phyloP scores from a whole-genome alignment of 805 yeast species.

The Starmerella apis region DNA sequence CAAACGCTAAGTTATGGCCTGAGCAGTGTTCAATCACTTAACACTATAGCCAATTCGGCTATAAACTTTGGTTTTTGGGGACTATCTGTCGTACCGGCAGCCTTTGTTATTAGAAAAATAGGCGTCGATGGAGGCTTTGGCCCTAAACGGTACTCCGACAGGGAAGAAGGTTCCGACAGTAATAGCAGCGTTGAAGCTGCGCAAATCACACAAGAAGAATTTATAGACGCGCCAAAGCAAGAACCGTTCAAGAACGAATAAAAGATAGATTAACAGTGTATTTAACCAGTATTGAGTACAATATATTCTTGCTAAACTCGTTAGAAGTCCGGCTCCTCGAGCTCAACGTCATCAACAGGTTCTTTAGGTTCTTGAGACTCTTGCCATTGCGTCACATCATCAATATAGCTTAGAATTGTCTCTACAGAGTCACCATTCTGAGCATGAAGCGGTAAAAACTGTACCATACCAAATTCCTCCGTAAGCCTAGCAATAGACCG shows the following conservation, averaged over 20 bases:
- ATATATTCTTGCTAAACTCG: background rate
- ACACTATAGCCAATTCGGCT: slow-evolving; percentile 18
- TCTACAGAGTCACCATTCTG: slow-evolving; percentile 65
- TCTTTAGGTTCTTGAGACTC: slow-evolving; percentile 96
- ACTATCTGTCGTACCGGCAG: background rate
- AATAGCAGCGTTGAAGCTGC: no score
- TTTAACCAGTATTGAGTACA: background rate
- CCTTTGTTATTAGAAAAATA: slow-evolving; percentile 4
- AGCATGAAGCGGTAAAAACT: slow-evolving; percentile 80
- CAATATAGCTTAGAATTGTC: slow-evolving; percentile 80
- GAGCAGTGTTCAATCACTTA: slow-evolving; percentile 12
- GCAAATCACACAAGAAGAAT: no score
- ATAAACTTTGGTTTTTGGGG: slow-evolving; percentile 21
- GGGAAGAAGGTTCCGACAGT: no score
- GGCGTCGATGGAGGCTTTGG: slow-evolving; percentile 10
- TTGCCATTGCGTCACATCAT: slow-evolving; percentile 96
- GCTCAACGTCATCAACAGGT: slow-evolving; percentile 49
- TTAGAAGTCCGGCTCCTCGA: slow-evolving; percentile 19
- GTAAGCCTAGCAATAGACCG: slow-evolving; percentile 77
- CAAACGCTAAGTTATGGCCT: slow-evolving; percentile 17
- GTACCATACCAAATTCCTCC: slow-evolving; percentile 98
- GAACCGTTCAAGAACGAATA: no score
- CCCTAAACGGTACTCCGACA: no score
- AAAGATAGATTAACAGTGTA: no score
- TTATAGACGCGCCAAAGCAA: no score